Conservation (phyloP, 1,284 basidiomycete species). For the Apiotrichum sp. region DNA sequence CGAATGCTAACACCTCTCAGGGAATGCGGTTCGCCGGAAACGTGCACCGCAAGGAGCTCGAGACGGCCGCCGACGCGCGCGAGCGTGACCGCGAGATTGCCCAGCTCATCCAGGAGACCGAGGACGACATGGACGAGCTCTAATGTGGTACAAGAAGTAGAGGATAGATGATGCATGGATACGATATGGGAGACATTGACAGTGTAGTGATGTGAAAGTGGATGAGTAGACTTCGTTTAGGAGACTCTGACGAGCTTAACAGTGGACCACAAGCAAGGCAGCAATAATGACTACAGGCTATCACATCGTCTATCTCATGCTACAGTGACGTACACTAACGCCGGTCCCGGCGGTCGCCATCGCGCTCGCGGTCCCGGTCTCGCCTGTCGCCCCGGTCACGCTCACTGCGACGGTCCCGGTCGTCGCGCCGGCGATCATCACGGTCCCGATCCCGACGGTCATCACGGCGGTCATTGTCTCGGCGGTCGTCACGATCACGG, state of each 20-base stretch:
- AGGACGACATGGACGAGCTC: slow-evolving; percentile 62
- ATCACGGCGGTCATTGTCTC: no score
- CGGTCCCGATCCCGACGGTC: no score
- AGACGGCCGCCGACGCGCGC: slow-evolving; percentile 80
- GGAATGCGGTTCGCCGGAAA: slow-evolving; percentile 98
- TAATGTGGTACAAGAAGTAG: slow-evolving; percentile 6
- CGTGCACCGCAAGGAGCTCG: slow-evolving; percentile 89
- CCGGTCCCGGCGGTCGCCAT: slow-evolving; percentile 1
- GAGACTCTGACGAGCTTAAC: no score
- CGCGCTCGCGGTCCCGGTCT: slow-evolving; percentile 6
- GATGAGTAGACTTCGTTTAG: no score
- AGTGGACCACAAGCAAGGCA: no score
- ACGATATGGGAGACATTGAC: no score
- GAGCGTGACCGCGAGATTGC: slow-evolving; percentile 91
- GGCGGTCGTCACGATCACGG: no score
- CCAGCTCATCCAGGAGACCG: slow-evolving; percentile 70
- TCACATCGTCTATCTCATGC: no score
- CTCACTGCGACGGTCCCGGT: not conserved
- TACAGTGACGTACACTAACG: no score
- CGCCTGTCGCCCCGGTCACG: slow-evolving; percentile 14
- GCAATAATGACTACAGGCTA: no score
- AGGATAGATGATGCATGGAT: not conserved
- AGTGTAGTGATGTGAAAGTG: no score
- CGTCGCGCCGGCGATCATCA: not conserved
- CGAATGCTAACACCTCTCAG: slow-evolving; percentile 18